Percentiles rank a stretch among this genome's conserved stretches.
Conservation (phyloP, 768 basidiomycete genomes). For the Lactifluus hygrophoroides region DNA sequence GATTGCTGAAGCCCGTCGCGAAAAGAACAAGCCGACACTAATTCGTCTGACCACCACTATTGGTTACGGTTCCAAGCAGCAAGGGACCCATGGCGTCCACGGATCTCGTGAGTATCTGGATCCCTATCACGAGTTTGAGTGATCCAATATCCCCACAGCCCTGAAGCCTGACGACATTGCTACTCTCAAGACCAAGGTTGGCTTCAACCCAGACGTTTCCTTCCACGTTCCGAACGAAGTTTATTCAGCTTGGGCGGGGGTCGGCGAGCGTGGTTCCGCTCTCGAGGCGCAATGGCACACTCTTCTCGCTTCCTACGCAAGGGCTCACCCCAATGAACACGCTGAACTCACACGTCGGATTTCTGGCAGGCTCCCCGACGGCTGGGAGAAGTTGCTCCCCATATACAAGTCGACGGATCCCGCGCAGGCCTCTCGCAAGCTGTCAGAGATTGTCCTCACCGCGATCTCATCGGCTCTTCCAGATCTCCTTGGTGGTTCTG, state of each 20-base stretch:
- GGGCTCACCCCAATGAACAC: conserved; percentile 78
- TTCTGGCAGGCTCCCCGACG: conserved; percentile 69
- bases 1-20: conserved; percentile 67
- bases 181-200: conserved; percentile 74
- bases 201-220: conserved; percentile 66
- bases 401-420: conserved; percentile 76
- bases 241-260: conserved; percentile 56
- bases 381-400: conserved; percentile 82
- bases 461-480: conserved; percentile 68
- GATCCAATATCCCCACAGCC: conserved; percentile 36
- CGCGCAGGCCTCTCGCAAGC: conserved; percentile 86
- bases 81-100: conserved; percentile 92
- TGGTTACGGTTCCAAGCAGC: conserved; percentile 86
- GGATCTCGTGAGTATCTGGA: conserved; percentile 66
- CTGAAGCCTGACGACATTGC: conserved; percentile 88
- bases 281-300: conserved; percentile 69
- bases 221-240: conserved; percentile 74
- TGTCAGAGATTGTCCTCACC: conserved; percentile 83
- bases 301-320: conserved; percentile 55
- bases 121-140: conserved; percentile 7
- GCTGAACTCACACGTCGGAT: conserved; percentile 83
- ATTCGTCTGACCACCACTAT: conserved; percentile 85
- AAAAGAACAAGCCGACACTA: conserved; percentile 77
- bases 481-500: conserved; percentile 83
- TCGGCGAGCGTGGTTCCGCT: conserved; percentile 64